Conservation (phyloP, 164 flowering plant genomes). For the Annona squamosa region DNA sequence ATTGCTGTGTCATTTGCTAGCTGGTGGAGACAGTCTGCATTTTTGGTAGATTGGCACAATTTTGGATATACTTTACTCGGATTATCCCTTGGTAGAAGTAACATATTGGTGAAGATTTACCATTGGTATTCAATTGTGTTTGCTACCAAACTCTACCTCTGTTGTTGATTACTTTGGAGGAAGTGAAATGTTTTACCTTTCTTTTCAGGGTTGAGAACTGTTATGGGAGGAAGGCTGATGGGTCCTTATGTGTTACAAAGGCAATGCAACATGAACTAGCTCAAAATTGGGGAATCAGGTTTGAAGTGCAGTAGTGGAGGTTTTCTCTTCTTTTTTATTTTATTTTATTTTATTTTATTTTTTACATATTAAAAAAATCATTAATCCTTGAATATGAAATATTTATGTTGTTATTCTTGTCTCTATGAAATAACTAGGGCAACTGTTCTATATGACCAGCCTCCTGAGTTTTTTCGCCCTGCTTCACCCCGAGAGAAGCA, state of each 20-base stretch:
- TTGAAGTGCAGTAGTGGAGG: conserved; percentile 21
- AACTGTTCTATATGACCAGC: conserved; percentile 86
- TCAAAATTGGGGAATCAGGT: conserved; percentile 93
- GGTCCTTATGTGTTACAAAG: conserved; percentile 80
- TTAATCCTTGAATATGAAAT: background rate
- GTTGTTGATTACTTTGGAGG: background rate
- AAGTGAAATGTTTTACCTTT: background rate
- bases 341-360: too few relatives aligned
- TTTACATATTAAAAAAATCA: background rate
- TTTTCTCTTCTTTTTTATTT: too few relatives aligned
- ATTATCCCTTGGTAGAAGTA: conserved; percentile 77
- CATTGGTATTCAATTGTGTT: conserved; percentile 44
- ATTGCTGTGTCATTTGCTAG: conserved; percentile 89
- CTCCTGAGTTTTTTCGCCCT: conserved; percentile 89
- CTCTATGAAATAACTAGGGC: conserved; percentile 42
- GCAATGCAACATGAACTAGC: conserved; percentile 98
- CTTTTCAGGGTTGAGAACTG: conserved; percentile 65
- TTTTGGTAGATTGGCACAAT: conserved; percentile 92
- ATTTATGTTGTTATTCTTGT: conserved; percentile 3
- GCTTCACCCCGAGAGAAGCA: conserved; percentile 77
- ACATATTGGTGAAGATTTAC: conserved; percentile 61
- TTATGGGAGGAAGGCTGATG: conserved; percentile 80
- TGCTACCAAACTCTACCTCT: conserved; percentile 1
- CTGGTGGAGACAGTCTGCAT: conserved; percentile 53
- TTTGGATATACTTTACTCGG: conserved; percentile 86